Evolutionary conservation across 768 basidiomycete genomes (phyloP).

Genomic region (Boletus rubescentipes): DNA sequence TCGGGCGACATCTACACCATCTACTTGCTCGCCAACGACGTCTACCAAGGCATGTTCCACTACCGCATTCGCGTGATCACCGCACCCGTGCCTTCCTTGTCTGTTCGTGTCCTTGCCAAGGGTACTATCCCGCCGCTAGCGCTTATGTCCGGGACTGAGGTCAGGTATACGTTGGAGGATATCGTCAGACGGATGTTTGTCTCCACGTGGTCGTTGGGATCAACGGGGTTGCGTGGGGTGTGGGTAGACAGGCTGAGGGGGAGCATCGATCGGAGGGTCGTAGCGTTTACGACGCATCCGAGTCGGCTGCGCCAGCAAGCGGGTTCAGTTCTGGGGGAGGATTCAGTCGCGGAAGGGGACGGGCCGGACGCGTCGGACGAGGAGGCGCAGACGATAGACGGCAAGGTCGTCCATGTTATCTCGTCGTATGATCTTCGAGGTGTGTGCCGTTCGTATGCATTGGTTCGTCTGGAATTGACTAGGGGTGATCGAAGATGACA

Average conservation of each 20-base stretch:
- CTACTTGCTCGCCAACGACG: conserved; percentile 43
- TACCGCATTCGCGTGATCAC: conserved; percentile 38
- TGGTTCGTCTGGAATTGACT: background rate
- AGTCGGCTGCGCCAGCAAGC: background rate
- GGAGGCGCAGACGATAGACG: conserved; percentile 7
- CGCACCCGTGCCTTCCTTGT: conserved; percentile 31
- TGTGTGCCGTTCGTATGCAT: background rate
- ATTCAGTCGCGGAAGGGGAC: background rate
- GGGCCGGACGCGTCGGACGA: background rate
- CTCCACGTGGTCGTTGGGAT: conserved; percentile 18
- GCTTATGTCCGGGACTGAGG: background rate
- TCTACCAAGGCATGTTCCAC: conserved; percentile 50
- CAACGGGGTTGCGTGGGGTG: conserved; percentile 21
- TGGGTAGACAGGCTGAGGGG: conserved; percentile 23
- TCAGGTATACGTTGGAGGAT: background rate
- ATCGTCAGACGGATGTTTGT: conserved; percentile 10
- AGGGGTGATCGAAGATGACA: conserved; percentile 37
- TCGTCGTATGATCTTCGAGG: conserved; percentile 32
- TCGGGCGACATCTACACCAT: conserved; percentile 40
- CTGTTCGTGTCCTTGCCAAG: conserved; percentile 39
- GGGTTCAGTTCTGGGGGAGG: background rate
- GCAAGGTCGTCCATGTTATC: conserved; percentile 14
- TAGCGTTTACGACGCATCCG: conserved; percentile 23
- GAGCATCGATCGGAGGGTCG: conserved; percentile 18
- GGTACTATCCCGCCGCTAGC: background rate